Conservation (phyloP, 257 asterid genomes). For the Solanum chiquidenum region DNA sequence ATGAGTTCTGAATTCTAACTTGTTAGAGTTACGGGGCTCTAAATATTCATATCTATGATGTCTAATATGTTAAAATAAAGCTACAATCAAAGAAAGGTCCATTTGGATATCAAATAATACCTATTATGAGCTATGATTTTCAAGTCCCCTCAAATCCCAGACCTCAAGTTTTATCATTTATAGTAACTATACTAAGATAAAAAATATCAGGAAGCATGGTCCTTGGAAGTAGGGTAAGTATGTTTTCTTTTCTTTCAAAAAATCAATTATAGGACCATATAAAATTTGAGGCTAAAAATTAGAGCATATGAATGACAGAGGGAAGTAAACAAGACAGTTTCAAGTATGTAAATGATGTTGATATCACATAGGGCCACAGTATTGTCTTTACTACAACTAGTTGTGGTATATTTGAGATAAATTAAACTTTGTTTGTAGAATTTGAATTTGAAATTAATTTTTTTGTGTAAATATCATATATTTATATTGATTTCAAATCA, state of each 20-base stretch:
- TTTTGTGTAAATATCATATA: background rate
- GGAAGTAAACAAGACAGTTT: conserved; percentile 10
- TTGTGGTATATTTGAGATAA: background rate
- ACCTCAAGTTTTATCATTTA: background rate
- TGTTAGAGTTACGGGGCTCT: background rate
- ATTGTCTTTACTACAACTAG: background rate
- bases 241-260: background rate
- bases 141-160: background rate
- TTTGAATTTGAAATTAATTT: background rate
- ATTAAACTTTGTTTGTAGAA: background rate
- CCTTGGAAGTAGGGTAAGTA: background rate
- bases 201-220: background rate
- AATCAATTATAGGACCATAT: background rate
- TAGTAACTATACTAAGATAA: background rate
- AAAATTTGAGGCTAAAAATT: background rate
- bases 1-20: background rate
- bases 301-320: background rate
- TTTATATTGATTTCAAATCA: background rate
- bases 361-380: background rate
- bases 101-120: background rate
- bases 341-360: conserved; percentile 24
- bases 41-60: background rate
- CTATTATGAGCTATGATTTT: background rate
- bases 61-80: background rate
- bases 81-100: background rate